phyloP scores from a whole-genome alignment of 108 stramenopile genomes.

The Aurantiochytrium sp. region DNA sequence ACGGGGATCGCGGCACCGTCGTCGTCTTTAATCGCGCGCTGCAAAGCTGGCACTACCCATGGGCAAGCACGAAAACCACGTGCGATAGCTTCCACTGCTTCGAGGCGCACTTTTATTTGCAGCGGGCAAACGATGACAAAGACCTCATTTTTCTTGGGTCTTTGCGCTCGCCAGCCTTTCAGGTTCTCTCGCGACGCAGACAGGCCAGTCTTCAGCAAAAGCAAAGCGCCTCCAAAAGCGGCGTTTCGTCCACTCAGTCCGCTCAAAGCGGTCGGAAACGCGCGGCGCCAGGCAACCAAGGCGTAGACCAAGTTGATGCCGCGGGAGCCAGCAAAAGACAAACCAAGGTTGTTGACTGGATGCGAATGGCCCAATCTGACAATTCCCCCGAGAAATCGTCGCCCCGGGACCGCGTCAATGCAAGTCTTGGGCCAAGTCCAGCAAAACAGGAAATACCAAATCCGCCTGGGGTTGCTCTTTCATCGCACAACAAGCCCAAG shows the following conservation, averaged over 20 bases:
- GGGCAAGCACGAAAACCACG: background rate
- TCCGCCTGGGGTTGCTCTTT: background rate
- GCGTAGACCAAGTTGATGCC: no score
- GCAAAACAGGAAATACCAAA: background rate
- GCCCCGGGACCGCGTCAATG: background rate
- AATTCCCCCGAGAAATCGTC: background rate
- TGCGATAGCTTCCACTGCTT: background rate
- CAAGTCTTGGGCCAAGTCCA: background rate
- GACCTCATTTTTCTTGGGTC: background rate
- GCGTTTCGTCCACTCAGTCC: no score
- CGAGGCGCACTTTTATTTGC: background rate
- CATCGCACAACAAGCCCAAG: no score
- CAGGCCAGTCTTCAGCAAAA: background rate
- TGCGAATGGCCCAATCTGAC: background rate
- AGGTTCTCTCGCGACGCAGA: background rate
- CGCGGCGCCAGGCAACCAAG: no score
- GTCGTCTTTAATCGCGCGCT: background rate
- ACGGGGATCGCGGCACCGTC: background rate
- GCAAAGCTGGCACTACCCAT: background rate
- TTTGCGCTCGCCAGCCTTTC: background rate
- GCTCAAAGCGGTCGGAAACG: no score
- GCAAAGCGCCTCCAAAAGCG: background rate
- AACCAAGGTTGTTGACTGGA: background rate
- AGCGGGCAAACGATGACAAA: background rate
- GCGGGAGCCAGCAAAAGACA: background rate